Conservation (phyloP, 306 rosid species). For the Fagus sylvatica region DNA sequence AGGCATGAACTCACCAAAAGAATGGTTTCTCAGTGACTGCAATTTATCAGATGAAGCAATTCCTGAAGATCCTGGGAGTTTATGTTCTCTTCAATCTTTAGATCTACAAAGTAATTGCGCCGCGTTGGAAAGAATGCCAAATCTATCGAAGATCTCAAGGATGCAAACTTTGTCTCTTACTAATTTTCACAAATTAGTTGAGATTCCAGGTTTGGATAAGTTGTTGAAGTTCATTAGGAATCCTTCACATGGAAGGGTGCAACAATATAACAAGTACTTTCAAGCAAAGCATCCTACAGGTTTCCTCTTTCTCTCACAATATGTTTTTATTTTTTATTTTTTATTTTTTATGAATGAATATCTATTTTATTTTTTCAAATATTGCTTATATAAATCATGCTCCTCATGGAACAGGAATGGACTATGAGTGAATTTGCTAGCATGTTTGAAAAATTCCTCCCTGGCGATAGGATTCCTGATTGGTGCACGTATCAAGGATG, state of each 20-base stretch:
- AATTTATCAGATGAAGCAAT: slow-evolving; percentile 9
- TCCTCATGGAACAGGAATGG: too few relatives aligned
- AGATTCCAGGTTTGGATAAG: slow-evolving; percentile 25
- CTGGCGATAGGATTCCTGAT: too few relatives aligned
- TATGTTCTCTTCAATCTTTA: not conserved
- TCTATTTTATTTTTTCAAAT: too few relatives aligned
- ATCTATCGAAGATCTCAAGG: slow-evolving; percentile 8
- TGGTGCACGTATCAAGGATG: too few relatives aligned
- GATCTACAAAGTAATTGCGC: not conserved
- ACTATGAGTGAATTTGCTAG: too few relatives aligned
- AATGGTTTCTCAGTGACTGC: not conserved
- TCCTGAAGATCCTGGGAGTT: slow-evolving; percentile 7
- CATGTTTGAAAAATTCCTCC: too few relatives aligned
- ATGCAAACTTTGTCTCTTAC: not conserved
- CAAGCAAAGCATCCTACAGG: slow-evolving; percentile 26
- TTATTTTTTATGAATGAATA: too few relatives aligned
- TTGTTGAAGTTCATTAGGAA: not conserved
- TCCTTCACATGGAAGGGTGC: slow-evolving; percentile 19
- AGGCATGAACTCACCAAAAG: slow-evolving; percentile 11
- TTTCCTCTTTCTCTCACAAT: not conserved
- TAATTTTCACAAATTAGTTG: slow-evolving; percentile 12
- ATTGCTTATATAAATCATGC: too few relatives aligned
- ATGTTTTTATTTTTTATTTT: not conserved
- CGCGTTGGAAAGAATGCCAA: slow-evolving; percentile 13
- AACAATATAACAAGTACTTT: slow-evolving; percentile 5